phyloP scores from a whole-genome alignment of 2,329 filamentous ascomycete species.

The Neofusicoccum sp. region DNA sequence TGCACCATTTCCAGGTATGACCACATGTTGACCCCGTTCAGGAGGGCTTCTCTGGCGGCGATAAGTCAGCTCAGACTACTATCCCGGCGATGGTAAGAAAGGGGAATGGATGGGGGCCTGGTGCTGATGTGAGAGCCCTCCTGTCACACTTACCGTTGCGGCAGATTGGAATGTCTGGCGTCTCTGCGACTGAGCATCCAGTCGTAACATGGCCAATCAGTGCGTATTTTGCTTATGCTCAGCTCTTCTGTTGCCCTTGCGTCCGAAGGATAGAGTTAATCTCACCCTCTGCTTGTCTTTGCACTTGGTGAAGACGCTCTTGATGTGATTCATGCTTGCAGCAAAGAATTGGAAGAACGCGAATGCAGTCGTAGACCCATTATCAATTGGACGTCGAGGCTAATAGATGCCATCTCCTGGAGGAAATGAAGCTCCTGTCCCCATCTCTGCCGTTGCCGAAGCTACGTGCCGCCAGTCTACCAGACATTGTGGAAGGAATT shows the following conservation, averaged over 20 bases:
- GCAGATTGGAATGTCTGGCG: constrained; percentile 87
- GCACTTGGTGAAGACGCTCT: neutral
- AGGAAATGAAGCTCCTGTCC: neutral
- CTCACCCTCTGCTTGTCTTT: neutral
- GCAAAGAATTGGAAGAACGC: too few species aligned
- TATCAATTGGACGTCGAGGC: neutral
- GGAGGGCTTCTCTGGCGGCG: constrained; percentile 61
- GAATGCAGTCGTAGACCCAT: too few species aligned
- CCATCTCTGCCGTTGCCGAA: neutral
- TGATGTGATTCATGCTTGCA: constrained; percentile 9
- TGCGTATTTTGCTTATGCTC: constrained; percentile 50
- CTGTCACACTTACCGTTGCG: constrained; percentile 64
- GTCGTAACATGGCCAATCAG: constrained; percentile 96
- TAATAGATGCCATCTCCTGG: neutral
- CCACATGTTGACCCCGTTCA: constrained; percentile 81
- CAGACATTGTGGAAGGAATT: neutral
- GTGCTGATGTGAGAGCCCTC: constrained; percentile 25
- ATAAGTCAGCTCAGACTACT: constrained; percentile 21
- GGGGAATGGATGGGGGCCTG: constrained; percentile 10
- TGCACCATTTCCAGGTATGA: constrained; percentile 80
- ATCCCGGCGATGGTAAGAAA: too few species aligned
- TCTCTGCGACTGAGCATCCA: constrained; percentile 76
- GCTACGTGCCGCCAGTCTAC: neutral
- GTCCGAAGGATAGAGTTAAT: neutral
- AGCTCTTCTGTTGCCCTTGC: neutral